Evolutionary conservation across 768 basidiomycete species (phyloP).

Genomic region (Pholiota molesta): DNA sequence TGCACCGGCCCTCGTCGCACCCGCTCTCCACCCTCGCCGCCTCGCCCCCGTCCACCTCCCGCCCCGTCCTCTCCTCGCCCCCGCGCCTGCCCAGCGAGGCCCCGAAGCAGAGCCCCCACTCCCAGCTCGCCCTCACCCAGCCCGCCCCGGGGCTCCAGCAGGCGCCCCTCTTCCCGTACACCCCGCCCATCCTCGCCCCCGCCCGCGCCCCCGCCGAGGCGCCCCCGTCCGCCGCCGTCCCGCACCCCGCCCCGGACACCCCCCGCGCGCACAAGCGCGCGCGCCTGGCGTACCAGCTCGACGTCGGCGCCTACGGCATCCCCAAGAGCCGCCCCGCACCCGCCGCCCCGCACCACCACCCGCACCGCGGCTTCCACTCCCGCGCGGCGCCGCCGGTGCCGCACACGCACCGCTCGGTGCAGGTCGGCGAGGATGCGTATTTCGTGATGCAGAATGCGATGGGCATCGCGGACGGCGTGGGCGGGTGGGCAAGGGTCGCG

Average conservation of each 20-base stretch:
- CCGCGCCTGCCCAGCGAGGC: conserved; percentile 22
- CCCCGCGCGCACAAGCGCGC: conserved; percentile 28
- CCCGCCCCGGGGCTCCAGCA: conserved; percentile 19
- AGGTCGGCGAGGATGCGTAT: conserved; percentile 94
- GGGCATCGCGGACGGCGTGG: conserved; percentile 95
- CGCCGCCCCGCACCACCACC: conserved; percentile 1
- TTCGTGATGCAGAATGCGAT: conserved; percentile 83
- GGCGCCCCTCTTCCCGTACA: conserved; percentile 39
- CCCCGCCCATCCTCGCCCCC: conserved; percentile 25
- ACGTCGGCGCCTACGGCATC: conserved; percentile 85
- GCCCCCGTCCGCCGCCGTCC: conserved; percentile 24
- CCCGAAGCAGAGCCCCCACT: conserved; percentile 25
- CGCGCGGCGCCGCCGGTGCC: conserved; percentile 15
- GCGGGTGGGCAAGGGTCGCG: conserved; percentile 72
- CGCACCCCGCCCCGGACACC: conserved; percentile 30
- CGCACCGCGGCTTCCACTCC: conserved; percentile 1
- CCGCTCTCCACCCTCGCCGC: conserved; percentile 25
- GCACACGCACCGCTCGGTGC: conserved; percentile 44
- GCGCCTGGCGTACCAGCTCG: conserved; percentile 50
- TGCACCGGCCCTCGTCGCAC: conserved; percentile 11
- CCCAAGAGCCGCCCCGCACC: conserved; percentile 53
- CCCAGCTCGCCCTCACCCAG: conserved; percentile 27
- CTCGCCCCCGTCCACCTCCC: conserved; percentile 19
- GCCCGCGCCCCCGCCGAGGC: conserved; percentile 29
- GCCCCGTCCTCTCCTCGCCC: conserved; percentile 18